These are phyloP conservation scores for Circinella minor DNA, from an alignment of 371 early-diverging fungal species.

Conservation along the genomic window DNA sequence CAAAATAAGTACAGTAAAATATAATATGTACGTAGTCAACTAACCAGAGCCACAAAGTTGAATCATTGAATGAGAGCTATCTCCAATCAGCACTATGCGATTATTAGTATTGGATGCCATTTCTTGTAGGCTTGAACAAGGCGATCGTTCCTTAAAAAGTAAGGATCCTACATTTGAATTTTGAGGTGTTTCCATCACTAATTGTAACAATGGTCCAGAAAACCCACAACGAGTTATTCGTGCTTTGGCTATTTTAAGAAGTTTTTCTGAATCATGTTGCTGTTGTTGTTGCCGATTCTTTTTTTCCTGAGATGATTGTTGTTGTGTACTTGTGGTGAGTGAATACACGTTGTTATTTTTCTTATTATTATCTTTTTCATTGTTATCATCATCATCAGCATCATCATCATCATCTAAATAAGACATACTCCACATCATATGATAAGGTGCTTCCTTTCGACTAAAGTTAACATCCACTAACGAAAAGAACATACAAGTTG, in stretches of 20 bases:
- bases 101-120: not conserved
- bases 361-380: too few species aligned
- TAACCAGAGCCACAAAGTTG: conserved; percentile 27
- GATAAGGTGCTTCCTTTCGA: not conserved
- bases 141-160: conserved; percentile 23
- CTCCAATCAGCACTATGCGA: conserved; percentile 22
- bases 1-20: too few species aligned
- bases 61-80: conserved; percentile 31
- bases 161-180: not conserved
- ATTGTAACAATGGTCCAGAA: not conserved
- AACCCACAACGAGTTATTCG: not conserved
- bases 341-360: too few species aligned
- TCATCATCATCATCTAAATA: too few species aligned
- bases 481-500: not conserved
- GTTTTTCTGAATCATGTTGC: conserved; percentile 10
- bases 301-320: too few species aligned
- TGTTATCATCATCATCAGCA: too few species aligned
- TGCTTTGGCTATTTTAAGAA: conserved; percentile 14
- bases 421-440: too few species aligned
- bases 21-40: too few species aligned
- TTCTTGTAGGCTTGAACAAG: not conserved
- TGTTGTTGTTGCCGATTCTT: too few species aligned
- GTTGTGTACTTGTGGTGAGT: too few species aligned
- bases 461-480: not conserved
- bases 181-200: not conserved